A percentile compares a stretch with the other conserved stretches of the same genome.
These are phyloP conservation scores for Citrus trifoliata DNA, from an alignment of 345 rosid genomes.

Conservation along the genomic window DNA sequence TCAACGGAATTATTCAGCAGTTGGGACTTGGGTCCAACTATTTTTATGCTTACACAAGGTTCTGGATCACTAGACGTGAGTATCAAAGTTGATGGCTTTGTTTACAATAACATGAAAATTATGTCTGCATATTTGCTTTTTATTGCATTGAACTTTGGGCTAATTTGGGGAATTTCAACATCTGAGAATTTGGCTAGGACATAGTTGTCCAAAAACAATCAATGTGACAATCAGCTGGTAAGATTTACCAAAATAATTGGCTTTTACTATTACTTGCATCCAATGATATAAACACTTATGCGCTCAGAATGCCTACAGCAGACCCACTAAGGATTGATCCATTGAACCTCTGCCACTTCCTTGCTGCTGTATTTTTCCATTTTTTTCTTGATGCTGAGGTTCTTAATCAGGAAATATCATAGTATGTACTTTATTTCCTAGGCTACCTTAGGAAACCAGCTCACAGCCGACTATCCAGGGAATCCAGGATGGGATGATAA, in stretches of 20 bases:
- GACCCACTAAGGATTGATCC: conserved; percentile 2
- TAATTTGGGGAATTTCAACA: neutral
- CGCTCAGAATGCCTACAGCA: neutral
- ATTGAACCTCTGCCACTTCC: neutral
- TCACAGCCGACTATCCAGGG: conserved; percentile 63
- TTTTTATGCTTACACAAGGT: neutral
- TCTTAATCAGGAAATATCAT: conserved; percentile 15
- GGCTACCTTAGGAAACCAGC: conserved; percentile 51
- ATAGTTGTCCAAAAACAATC: neutral
- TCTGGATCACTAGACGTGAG: neutral
- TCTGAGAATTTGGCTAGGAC: neutral
- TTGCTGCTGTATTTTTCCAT: conserved; percentile 6
- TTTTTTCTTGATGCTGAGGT: neutral
- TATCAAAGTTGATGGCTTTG: neutral
- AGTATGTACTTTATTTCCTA: conserved; percentile 29
- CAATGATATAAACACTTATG: neutral
- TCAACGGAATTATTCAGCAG: neutral
- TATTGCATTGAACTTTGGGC: neutral
- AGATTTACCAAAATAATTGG: neutral
- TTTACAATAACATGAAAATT: neutral
- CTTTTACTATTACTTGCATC: neutral
- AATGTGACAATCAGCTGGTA: neutral
- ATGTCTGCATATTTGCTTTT: neutral
- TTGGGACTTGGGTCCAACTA: neutral
- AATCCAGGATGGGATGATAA: conserved; percentile 69